A percentile compares a stretch with the other conserved stretches of the same genome.
Evolutionary conservation across 2,329 filamentous ascomycete species (phyloP).

Genomic region (Aspergillus transmontanensis): DNA sequence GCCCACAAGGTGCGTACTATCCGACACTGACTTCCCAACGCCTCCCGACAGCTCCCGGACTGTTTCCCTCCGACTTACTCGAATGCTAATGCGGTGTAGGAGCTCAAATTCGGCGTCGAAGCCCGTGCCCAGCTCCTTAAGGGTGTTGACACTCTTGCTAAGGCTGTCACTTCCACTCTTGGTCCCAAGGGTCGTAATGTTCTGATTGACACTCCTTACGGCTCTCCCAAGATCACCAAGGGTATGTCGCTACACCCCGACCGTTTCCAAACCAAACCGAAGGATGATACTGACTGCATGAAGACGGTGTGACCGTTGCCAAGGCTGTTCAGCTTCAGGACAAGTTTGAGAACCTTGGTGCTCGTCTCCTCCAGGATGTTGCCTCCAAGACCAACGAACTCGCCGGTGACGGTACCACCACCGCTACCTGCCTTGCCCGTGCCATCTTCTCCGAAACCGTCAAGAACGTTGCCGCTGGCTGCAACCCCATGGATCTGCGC

Average conservation of each 20-base stretch:
- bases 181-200: slow-evolving; percentile 99
- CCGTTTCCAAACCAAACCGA: not conserved
- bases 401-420: slow-evolving; percentile 97
- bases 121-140: slow-evolving; percentile 83
- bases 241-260: slow-evolving; percentile 61
- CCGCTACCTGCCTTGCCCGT: slow-evolving; percentile 92
- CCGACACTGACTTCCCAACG: not conserved
- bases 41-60: not conserved
- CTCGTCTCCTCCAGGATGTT: slow-evolving; percentile 93
- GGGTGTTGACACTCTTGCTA: slow-evolving; percentile 95
- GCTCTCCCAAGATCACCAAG: slow-evolving; percentile 99
- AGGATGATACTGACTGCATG: slow-evolving; percentile 24
- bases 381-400: slow-evolving; percentile 99
- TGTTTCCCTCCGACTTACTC: slow-evolving; percentile 18
- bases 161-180: slow-evolving; percentile 91
- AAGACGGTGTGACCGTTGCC: slow-evolving; percentile 86
- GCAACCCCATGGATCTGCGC: slow-evolving; percentile 99
- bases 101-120: slow-evolving; percentile 98
- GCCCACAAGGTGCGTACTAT: slow-evolving; percentile 81
- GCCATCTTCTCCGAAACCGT: slow-evolving; percentile 99
- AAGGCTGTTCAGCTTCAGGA: slow-evolving; percentile 92
- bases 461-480: slow-evolving; percentile 98
- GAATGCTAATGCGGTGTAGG: slow-evolving; percentile 54
- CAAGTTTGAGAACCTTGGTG: slow-evolving; percentile 99
- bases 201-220: slow-evolving; percentile 96